These are phyloP conservation scores for Candida caryicola DNA, from an alignment of 805 yeast genomes.

Conservation along the genomic window DNA sequence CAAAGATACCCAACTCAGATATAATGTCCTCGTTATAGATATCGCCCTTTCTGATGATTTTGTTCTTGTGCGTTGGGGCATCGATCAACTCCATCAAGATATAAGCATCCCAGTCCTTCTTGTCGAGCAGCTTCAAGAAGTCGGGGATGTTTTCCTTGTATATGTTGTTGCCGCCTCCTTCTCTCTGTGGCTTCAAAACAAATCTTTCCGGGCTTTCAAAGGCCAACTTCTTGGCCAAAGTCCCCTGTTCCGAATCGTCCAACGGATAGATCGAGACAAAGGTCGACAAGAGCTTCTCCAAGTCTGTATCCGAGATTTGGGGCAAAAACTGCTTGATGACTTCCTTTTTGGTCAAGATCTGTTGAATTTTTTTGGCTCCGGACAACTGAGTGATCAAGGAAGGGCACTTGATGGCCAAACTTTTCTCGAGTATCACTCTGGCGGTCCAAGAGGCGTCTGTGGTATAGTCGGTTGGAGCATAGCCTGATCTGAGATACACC, in stretches of 20 bases:
- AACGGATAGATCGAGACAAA: constrained; percentile 88
- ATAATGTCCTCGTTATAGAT: constrained; percentile 70
- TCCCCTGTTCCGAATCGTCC: constrained; percentile 66
- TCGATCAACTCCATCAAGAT: constrained; percentile 90
- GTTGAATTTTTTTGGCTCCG: constrained; percentile 94
- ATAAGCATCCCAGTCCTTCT: constrained; percentile 82
- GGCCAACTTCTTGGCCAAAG: constrained; percentile 62
- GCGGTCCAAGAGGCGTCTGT: constrained; percentile 72
- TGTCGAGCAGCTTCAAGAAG: constrained; percentile 58
- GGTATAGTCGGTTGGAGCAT: constrained; percentile 78
- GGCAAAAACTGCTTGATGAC: constrained; percentile 49
- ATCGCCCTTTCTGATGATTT: constrained; percentile 65
- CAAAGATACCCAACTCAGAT: constrained; percentile 90
- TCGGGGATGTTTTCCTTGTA: constrained; percentile 82
- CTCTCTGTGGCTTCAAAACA: constrained; percentile 96
- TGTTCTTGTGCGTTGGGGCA: constrained; percentile 68
- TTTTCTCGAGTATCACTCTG: constrained; percentile 66
- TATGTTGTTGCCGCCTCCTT: constrained; percentile 97
- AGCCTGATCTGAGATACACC: constrained; percentile 88
- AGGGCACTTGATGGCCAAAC: constrained; percentile 88
- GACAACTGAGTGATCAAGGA: constrained; percentile 83
- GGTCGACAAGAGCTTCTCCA: constrained; percentile 48
- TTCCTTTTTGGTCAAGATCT: constrained; percentile 62
- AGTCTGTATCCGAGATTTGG: constrained; percentile 21
- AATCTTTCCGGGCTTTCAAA: constrained; percentile 62